A percentile compares a stretch with the other conserved stretches of the same genome.
Conservation (phyloP, 225 moss, liverwort and hornwort genomes). For the Pseudoscleropodium purum region DNA sequence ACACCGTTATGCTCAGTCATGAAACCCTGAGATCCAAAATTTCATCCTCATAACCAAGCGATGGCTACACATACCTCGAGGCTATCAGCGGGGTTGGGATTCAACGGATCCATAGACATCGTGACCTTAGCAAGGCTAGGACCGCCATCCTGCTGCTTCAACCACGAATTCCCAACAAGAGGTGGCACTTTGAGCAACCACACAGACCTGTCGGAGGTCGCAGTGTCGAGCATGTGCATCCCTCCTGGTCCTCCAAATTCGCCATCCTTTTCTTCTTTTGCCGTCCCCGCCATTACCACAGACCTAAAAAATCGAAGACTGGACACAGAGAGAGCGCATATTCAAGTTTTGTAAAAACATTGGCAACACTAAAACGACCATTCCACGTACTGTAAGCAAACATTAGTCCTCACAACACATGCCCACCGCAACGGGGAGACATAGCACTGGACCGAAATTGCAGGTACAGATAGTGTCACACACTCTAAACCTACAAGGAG, state of each 20-base stretch:
- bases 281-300: slow-evolving; percentile 27
- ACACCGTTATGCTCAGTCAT: background rate
- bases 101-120: slow-evolving; percentile 68
- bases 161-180: slow-evolving; percentile 57
- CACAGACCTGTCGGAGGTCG: slow-evolving; percentile 54
- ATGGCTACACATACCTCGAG: slow-evolving; percentile 6
- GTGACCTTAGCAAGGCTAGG: slow-evolving; percentile 66
- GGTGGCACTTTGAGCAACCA: slow-evolving; percentile 93
- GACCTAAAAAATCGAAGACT: background rate
- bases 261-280: slow-evolving; percentile 42
- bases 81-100: slow-evolving; percentile 44
- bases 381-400: background rate
- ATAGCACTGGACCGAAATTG: background rate
- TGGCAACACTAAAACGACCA: background rate
- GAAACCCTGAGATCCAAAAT: background rate
- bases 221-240: slow-evolving; percentile 47
- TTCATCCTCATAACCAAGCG: background rate
- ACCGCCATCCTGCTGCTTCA: slow-evolving; percentile 73
- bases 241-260: slow-evolving; percentile 31
- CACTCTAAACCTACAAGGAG: background rate
- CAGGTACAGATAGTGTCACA: background rate
- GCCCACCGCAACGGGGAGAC: background rate
- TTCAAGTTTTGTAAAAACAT: background rate
- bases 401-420: background rate
- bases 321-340: background rate